Evolutionary conservation across 441 rosid genomes (phyloP), one percentile per base, ranked within the genome.

Genomic region (Flueggea neowawraea): DNA sequence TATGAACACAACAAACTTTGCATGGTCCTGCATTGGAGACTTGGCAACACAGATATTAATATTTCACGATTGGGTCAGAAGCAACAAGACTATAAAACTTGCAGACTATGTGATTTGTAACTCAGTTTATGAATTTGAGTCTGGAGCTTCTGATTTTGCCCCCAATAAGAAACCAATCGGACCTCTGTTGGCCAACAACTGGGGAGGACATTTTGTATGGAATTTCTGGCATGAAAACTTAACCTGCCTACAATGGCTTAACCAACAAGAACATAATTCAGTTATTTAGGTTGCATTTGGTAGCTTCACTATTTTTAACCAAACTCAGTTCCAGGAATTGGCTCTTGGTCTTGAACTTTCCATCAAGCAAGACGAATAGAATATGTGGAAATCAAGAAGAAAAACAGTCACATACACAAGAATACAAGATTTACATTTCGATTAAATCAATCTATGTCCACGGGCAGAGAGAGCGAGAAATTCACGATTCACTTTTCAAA

Each of bases 241-340:
- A 7, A 61, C 68, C n/a, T 89, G 91, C 62, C 55, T 84, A 4
- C 31, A 70, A 54, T 89, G 89, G 93, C 75, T 87, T 13, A 82
- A 84, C 57, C 82, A 64, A 45, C 82, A 83, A 10, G 65, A 67
- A 53, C 61, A 77, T 2, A 16, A 73, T 47, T 87, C 94, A 7
- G 83, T 85, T 10, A 54, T 89, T 6, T 87, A 87, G 53, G 80
- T 82, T 55, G 94, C 94, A 11, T 89, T 89, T 52, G 91, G 91
- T 4, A 85, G n/a, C n/a, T n/a, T n/a, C n/a, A n/a, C n/a, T n/a
- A n/a, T n/a, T n/a, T n/a, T n/a, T n/a, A n/a, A n/a, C n/a, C n/a
- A n/a, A n/a, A n/a, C n/a, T n/a, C n/a, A n/a, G n/a, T n/a, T n/a
- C n/a, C n/a, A n/a, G n/a, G n/a, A n/a, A n/a, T n/a, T n/a, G n/a